Conservation (phyloP, 2,329 filamentous ascomycete species). For the Raffaelea albimanens region DNA sequence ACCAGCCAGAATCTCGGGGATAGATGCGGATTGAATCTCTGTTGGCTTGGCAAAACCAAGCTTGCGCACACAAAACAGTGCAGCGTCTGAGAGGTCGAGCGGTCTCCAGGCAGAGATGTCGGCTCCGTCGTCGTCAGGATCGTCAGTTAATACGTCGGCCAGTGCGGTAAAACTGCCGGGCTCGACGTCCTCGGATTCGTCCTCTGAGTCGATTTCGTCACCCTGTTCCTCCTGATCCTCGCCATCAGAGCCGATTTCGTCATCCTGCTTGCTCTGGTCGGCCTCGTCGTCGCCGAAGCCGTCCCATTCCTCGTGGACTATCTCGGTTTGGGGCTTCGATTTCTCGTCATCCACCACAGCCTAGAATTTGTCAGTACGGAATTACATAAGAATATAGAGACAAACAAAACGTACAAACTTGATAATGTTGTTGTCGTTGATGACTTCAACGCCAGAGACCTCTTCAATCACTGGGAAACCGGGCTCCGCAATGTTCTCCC, state of each 20-base stretch:
- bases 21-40: slow-evolving; percentile 66
- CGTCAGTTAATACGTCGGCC: slow-evolving; percentile 38
- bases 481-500: too few relatives aligned
- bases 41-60: slow-evolving; percentile 77
- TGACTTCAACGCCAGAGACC: slow-evolving; percentile 81
- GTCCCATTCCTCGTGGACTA: slow-evolving; percentile 21
- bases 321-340: slow-evolving; percentile 14
- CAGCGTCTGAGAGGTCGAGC: slow-evolving; percentile 61
- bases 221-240: slow-evolving; percentile 8
- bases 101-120: slow-evolving; percentile 73
- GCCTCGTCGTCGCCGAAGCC: slow-evolving; percentile 21
- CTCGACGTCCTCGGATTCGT: slow-evolving; percentile 18
- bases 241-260: slow-evolving; percentile 7
- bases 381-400: too few relatives aligned
- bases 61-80: slow-evolving; percentile 65
- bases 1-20: slow-evolving; percentile 73
- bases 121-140: slow-evolving; percentile 47
- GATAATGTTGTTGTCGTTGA: slow-evolving; percentile 52
- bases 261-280: neutral
- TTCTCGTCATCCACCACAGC: neutral
- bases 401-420: slow-evolving; percentile 37
- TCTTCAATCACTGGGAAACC: slow-evolving; percentile 91
- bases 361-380: neutral
- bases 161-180: slow-evolving; percentile 46
- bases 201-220: slow-evolving; percentile 11